A percentile compares a stretch with the other conserved stretches of the same genome.
Evolutionary conservation across 345 rosid species (phyloP).

Genomic region (Syzygium aqueum): DNA sequence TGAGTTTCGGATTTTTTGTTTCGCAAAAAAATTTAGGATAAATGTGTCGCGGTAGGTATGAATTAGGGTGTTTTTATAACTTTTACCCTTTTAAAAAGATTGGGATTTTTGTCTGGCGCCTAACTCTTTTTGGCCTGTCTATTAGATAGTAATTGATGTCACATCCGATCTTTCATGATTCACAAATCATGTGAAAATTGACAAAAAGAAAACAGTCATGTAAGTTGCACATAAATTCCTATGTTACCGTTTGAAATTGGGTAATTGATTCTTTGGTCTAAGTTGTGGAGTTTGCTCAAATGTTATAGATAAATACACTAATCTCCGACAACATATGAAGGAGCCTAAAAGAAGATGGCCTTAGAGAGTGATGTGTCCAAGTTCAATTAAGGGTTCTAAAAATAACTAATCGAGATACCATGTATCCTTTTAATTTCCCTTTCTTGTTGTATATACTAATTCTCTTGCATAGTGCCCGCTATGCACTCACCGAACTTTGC

Average conservation of each 20-base stretch:
- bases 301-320: not conserved
- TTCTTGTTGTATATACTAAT: not conserved
- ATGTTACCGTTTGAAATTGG: not conserved
- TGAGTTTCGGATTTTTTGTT: too few species aligned
- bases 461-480: not conserved
- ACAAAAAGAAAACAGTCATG: not conserved
- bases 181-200: not conserved
- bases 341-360: not conserved
- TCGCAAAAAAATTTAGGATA: too few species aligned
- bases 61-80: too few species aligned
- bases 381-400: not conserved
- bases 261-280: not conserved
- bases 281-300: not conserved
- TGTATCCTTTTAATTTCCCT: not conserved
- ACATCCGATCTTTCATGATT: not conserved
- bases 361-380: not conserved
- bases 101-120: not conserved
- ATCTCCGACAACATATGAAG: not conserved
- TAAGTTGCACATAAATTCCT: not conserved
- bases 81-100: not conserved
- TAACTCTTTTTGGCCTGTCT: not conserved
- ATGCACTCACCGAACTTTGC: not conserved
- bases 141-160: not conserved
- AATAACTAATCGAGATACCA: not conserved
- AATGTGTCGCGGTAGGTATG: too few species aligned